phyloP scores from a whole-genome alignment of 176 grass and related monocot genomes.

The Metroxylon sagu region DNA sequence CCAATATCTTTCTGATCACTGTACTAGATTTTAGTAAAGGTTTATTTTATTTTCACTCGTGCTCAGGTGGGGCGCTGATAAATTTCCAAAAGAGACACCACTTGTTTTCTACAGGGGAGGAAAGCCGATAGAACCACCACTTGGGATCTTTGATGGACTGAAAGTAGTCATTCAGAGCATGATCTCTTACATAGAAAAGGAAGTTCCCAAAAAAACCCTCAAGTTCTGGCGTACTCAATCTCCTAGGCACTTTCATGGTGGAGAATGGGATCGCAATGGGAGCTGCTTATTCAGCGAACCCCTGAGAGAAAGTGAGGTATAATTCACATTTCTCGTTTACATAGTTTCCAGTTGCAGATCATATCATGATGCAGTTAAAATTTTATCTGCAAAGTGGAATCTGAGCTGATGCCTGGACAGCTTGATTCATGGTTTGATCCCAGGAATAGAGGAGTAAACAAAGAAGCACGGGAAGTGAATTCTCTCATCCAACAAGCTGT shows the following conservation, averaged over 20 bases:
- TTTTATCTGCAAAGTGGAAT: background rate
- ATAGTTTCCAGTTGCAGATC: no score
- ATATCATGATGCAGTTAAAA: no score
- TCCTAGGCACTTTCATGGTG: constrained; percentile 78
- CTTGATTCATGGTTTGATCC: constrained; percentile 75
- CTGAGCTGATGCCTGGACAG: constrained; percentile 28
- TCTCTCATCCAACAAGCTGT: constrained; percentile 43
- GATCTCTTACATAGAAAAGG: constrained; percentile 66
- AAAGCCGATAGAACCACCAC: constrained; percentile 61
- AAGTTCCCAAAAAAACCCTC: constrained; percentile 58
- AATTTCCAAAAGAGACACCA: constrained; percentile 77
- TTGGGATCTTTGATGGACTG: constrained; percentile 49
- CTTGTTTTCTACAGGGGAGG: constrained; percentile 78
- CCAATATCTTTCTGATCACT: no score
- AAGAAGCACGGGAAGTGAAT: constrained; percentile 55
- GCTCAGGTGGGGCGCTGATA: constrained; percentile 80
- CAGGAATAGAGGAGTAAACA: constrained; percentile 56
- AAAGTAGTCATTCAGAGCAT: constrained; percentile 65
- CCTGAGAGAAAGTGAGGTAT: constrained; percentile 63
- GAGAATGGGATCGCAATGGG: constrained; percentile 93
- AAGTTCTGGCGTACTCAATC: constrained; percentile 85
- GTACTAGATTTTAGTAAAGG: no score
- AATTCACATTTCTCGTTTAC: constrained; percentile 1
- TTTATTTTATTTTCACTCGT: background rate
- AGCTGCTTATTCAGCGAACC: constrained; percentile 56